A percentile compares a stretch with the other conserved stretches of the same genome.
Conservation (phyloP, 1,284 basidiomycete genomes). For the Mycosarcoma maydis region DNA sequence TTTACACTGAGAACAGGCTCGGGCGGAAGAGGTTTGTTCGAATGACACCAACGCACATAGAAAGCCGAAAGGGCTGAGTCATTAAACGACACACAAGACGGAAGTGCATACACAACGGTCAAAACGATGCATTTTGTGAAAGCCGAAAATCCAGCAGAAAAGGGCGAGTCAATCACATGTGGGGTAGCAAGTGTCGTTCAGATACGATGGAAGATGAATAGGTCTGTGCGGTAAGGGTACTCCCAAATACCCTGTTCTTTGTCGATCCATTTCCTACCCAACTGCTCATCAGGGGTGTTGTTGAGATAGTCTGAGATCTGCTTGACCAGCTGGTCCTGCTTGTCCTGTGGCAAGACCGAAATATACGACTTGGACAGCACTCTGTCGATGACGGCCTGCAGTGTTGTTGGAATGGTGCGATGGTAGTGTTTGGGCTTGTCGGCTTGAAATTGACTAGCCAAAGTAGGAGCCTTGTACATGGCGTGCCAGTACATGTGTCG, state of each 20-base stretch:
- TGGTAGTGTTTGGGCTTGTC: conserved; percentile 38
- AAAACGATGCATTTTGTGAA: no score
- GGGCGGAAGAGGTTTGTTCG: conserved; percentile 54
- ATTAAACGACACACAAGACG: no score
- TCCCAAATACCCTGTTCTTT: conserved; percentile 54
- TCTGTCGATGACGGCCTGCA: conserved; percentile 48
- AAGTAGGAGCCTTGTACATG: conserved; percentile 54
- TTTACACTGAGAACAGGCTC: conserved; percentile 34
- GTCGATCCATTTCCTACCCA: conserved; percentile 60
- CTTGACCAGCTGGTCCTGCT: conserved; percentile 32
- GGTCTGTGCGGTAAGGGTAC: conserved; percentile 51
- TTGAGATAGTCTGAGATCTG: conserved; percentile 32
- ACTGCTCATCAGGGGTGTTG: conserved; percentile 29
- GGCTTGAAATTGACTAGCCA: conserved; percentile 26
- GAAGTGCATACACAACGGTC: no score
- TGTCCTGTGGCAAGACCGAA: conserved; percentile 43
- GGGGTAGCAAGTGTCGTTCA: no score
- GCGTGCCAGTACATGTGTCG: conserved; percentile 59
- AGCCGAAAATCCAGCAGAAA: no score
- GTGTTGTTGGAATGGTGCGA: conserved; percentile 52
- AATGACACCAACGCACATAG: no score
- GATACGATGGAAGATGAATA: conserved; percentile 42
- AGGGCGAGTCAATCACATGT: no score
- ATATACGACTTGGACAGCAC: conserved; percentile 60
- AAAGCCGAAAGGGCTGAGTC: no score